Evolutionary conservation across 495 filamentous ascomycete genomes (phyloP).

Genomic region (Beverwykella pulmonaria): DNA sequence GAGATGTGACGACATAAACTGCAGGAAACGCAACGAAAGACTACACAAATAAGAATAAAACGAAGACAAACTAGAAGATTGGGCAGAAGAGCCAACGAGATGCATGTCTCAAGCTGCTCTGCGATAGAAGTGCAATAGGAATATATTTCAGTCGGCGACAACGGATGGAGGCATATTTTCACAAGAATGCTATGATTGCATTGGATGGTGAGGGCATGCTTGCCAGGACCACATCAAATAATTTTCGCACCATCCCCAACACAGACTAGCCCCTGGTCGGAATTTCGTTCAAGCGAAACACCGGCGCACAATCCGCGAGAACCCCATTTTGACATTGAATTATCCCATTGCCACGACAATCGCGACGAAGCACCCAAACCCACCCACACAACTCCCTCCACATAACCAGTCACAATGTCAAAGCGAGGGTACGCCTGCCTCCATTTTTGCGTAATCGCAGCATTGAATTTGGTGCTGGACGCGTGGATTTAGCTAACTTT

Average conservation of each 20-base stretch:
- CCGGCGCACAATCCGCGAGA: slow-evolving; percentile 23
- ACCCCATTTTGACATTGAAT: slow-evolving; percentile 17
- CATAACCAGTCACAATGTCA: slow-evolving; percentile 33
- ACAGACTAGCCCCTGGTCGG: slow-evolving; percentile 9
- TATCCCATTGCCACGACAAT: slow-evolving; percentile 20
- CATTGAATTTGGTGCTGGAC: not conserved
- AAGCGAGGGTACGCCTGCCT: slow-evolving; percentile 30
- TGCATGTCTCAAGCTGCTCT: no score
- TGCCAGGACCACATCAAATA: no score
- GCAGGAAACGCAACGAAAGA: no score
- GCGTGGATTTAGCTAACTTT: slow-evolving; percentile 2
- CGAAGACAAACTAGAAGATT: no score
- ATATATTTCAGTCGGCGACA: no score
- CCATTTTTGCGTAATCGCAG: not conserved
- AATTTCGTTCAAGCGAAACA: slow-evolving; percentile 35
- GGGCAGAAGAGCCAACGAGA: no score
- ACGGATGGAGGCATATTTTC: no score
- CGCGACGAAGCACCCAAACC: slow-evolving; percentile 34
- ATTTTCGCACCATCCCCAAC: not conserved
- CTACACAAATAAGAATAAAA: no score
- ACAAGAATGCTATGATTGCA: no score
- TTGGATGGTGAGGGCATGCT: no score
- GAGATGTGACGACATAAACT: no score
- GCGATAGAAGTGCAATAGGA: no score
- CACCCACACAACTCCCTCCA: not conserved